Conservation (phyloP, 208 protist genomes). For the Crithidia sp. region DNA sequence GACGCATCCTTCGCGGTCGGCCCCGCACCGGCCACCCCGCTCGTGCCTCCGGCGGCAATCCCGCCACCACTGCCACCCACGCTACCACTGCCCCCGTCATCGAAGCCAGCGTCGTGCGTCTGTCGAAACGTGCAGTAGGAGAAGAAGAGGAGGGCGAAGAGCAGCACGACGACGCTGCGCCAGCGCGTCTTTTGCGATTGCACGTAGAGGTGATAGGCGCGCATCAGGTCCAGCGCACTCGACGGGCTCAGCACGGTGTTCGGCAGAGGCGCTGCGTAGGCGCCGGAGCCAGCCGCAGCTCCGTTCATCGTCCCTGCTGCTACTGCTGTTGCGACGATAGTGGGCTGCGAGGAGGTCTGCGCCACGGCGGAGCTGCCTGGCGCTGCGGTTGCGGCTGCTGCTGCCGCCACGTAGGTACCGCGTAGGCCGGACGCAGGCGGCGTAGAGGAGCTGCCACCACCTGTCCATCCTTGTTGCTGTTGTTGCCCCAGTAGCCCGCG, state of each 20-base stretch:
- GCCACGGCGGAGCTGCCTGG: too few relatives aligned
- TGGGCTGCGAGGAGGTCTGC: not conserved
- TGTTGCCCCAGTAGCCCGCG: not conserved
- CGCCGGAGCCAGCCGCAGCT: not conserved
- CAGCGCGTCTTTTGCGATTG: conserved; percentile 17
- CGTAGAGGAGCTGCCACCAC: too few relatives aligned
- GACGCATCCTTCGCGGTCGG: not conserved
- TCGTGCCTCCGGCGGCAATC: not conserved
- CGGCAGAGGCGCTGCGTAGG: not conserved
- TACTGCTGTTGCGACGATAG: too few relatives aligned
- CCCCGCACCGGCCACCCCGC: not conserved
- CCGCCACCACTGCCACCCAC: not conserved
- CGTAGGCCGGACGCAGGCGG: too few relatives aligned
- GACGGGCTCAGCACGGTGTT: conserved; percentile 3
- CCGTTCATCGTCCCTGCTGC: too few relatives aligned
- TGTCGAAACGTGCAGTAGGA: conserved; percentile 18
- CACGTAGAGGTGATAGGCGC: conserved; percentile 27
- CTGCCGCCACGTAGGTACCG: too few relatives aligned
- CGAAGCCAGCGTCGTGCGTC: not conserved
- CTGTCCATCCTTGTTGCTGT: not conserved
- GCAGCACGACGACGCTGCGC: conserved; percentile 13
- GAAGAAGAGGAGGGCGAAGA: conserved; percentile 26
- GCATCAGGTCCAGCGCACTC: conserved; percentile 27
- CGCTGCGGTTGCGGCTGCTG: too few relatives aligned
- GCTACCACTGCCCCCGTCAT: not conserved